Evolutionary conservation across 768 basidiomycete genomes (phyloP), one percentile per base, ranked within the genome.

Genomic region (Dacryopinax primogenitus): DNA sequence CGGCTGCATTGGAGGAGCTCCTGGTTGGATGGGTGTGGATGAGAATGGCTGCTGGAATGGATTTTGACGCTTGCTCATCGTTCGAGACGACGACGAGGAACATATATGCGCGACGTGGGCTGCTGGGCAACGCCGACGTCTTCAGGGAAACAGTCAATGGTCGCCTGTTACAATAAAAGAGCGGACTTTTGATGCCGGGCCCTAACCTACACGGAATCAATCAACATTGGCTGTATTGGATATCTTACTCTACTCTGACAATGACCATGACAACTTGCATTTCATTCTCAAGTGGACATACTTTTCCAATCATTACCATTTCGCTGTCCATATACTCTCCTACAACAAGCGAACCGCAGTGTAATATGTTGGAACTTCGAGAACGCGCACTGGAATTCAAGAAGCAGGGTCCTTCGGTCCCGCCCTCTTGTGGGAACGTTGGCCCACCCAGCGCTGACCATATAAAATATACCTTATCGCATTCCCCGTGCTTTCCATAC

Each of bases 31-130:
- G 28, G 45, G 51, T 21, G 62, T 33, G 18, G 66, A 62, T 26
- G 62, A 58, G 47, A 36, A 67, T 23, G 66, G 62, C 26, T 63
- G 68, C 18, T 68, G 66, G 35, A 68, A 68, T 13, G 68, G 68
- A 58, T 68, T 68, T 9, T 63, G 61, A 6, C 68, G 68, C 66
- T 68, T 68, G 66, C 66, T 68, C 68, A 68, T 68, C 33, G 63
- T 58, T 47, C 51, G 51, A 58, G 51, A 30, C 26, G 13, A 30
- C 9, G 51, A 4, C 32, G 51, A 58, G 51, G 26, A 28, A 30
- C 26, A 30, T 58, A 32, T 58, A 58, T 58, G 51, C 51, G 51
- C 51, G 26, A 11, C 51, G 23, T 44, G 51, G 11, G 51, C 51
- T 21, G 23, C 32, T 32, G 26, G 26, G 26, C 30, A 58, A 11